These are phyloP conservation scores for Suillus cothurnatus DNA, from an alignment of 768 basidiomycete genomes.

Conservation along the genomic window DNA sequence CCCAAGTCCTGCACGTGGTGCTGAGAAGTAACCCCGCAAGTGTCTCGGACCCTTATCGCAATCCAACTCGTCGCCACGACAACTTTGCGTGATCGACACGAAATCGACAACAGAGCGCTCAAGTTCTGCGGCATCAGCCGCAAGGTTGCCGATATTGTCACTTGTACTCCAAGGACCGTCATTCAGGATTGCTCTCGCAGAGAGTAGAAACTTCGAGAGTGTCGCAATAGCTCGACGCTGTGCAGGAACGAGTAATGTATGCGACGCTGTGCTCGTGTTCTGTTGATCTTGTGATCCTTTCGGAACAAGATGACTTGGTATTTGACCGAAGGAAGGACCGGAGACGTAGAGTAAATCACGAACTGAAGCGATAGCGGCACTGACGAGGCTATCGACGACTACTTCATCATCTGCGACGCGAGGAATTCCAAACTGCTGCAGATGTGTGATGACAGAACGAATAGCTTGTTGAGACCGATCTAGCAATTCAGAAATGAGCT, in stretches of 20 bases:
- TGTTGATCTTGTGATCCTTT: constrained; percentile 30
- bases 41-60: constrained; percentile 32
- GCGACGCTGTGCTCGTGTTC: constrained; percentile 40
- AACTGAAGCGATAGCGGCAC: constrained; percentile 60
- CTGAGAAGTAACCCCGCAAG: constrained; percentile 38
- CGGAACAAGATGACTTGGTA: constrained; percentile 46
- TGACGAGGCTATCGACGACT: constrained; percentile 62
- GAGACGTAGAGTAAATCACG: constrained; percentile 72
- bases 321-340: constrained; percentile 48
- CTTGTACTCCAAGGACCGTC: constrained; percentile 29
- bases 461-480: constrained; percentile 58
- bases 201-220: constrained; percentile 84
- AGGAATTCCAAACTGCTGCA: constrained; percentile 49
- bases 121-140: constrained; percentile 71
- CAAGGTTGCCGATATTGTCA: constrained; percentile 48
- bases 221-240: constrained; percentile 86
- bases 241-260: constrained; percentile 67
- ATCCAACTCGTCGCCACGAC: constrained; percentile 27
- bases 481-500: constrained; percentile 61
- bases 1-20: constrained; percentile 40
- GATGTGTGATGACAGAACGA: constrained; percentile 58
- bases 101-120: constrained; percentile 70
- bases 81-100: constrained; percentile 60
- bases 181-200: constrained; percentile 76
- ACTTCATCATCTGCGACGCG: constrained; percentile 55